phyloP scores from a whole-genome alignment of 1,139 yeast genomes.

The Suhomyces bokatorum region DNA sequence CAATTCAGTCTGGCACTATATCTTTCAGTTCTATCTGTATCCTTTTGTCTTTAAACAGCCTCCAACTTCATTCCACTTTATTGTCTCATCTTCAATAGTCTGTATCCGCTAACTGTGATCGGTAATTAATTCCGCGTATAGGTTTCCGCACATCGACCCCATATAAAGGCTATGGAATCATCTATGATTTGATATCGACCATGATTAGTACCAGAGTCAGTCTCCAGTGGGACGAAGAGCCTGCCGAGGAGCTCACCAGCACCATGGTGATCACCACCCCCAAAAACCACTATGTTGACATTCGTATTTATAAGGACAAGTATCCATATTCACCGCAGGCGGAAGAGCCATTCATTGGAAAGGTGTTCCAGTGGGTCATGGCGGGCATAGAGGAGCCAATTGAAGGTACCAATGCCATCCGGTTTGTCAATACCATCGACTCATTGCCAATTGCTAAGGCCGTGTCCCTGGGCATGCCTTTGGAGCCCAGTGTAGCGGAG shows the following conservation, averaged over 20 bases:
- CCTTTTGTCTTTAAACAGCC: no score
- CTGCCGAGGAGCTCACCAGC: conserved; percentile 46
- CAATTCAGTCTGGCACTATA: no score
- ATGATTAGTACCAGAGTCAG: conserved; percentile 41
- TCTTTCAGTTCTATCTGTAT: no score
- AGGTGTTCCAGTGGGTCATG: conserved; percentile 41
- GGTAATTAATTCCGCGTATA: conserved; percentile 4
- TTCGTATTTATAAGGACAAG: conserved; percentile 28
- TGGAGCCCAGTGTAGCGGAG: conserved; percentile 38
- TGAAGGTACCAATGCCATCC: conserved; percentile 29
- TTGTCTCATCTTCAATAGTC: no score
- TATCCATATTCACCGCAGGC: conserved; percentile 24
- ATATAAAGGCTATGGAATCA: background rate
- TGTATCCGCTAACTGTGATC: background rate
- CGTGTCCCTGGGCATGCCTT: conserved; percentile 22
- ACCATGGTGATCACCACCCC: conserved; percentile 56
- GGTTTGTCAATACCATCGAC: conserved; percentile 47
- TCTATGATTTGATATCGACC: background rate
- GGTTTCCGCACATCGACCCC: background rate
- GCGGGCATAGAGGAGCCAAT: conserved; percentile 39
- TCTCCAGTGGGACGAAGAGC: conserved; percentile 53
- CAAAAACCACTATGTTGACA: conserved; percentile 46
- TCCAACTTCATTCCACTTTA: no score
- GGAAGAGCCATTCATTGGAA: conserved; percentile 19
- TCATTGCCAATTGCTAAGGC: conserved; percentile 35